Base-by-base conservation (phyloP, 768 basidiomycete species). In the Thelephora ganbajun region DNA sequence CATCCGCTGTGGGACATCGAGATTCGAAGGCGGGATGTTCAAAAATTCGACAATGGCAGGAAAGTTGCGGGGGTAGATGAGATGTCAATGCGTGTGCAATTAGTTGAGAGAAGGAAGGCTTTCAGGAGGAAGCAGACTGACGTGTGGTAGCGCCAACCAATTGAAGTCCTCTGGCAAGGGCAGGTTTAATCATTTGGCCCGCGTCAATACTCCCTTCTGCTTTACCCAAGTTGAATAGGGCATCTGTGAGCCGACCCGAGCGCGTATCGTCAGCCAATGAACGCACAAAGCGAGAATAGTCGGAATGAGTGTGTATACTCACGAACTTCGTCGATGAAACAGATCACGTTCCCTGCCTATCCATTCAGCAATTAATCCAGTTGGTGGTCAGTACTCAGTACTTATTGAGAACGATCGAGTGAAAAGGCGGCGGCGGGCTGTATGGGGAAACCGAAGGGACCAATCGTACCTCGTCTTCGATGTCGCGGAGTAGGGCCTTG, bases 321-420 rank as follows among this genome's bases (percentile, higher is more conserved):
- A 87, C 84, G 91, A 46, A 94, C 80, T 77, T 94, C 90, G 55
- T 93, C 91, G 46, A 94, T 92, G 64, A 94, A 94, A 58, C 86
- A 90, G 34, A 93, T 93, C 6, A 90, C 80, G 39, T 83, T 78
- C 16, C 84, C 80, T 2, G 74, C 71, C 77, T 30, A 30, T 4
- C 9, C 5, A 30, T 30, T 78, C 26, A 9, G 26, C 5, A 30
- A 30, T 30, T 30, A 9, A 30, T 30, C 26, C 5, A 4, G 26
- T 30, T 30, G 26, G 26, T 30, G 26, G 26, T 30, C 26, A 30
- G 26, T 30, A 30, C 4, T 9, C 9, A 9, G 26, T 9, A 30
- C 26, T 30, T 44, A 16, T 51, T 33, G 35, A 11, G 6, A 30
- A 13, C 0, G 23, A n/a, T 12, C 2, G 23, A 44, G 14, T 22